Percentiles rank a stretch among this genome's conserved stretches.
phyloP scores from a whole-genome alignment of 306 rosid genomes.

The Trifolium dubium region DNA sequence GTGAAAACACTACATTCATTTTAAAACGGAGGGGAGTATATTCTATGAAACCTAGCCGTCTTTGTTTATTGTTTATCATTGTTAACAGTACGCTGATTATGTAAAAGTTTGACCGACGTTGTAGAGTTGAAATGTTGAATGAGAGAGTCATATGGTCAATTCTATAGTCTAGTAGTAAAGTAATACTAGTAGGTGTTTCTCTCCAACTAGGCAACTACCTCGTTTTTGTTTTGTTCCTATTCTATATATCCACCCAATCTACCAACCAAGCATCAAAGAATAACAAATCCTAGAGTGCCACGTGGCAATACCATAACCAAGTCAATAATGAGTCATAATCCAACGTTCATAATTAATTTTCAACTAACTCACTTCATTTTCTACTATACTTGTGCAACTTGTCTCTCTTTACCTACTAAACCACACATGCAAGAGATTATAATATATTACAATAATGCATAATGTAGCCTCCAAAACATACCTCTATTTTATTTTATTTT shows the following conservation, averaged over 20 bases:
- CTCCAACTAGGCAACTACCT: neutral
- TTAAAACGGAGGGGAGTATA: too few species aligned
- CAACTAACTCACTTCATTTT: conserved; percentile 51
- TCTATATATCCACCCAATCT: neutral
- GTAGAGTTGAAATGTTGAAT: neutral
- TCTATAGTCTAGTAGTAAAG: neutral
- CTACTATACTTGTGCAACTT: too few species aligned
- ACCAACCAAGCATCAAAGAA: neutral
- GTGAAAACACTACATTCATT: too few species aligned
- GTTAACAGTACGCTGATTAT: too few species aligned
- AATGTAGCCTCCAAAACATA: neutral
- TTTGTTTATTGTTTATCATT: too few species aligned
- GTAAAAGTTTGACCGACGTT: neutral
- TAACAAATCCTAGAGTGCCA: neutral
- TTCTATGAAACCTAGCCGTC: too few species aligned
- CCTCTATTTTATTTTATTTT: too few species aligned
- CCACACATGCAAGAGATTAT: too few species aligned
- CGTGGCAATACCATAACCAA: conserved; percentile 41
- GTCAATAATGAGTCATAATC: neutral
- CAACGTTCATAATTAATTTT: conserved; percentile 30
- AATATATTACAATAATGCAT: too few species aligned
- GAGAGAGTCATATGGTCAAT: neutral
- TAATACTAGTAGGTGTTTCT: neutral
- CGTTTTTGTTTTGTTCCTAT: neutral
- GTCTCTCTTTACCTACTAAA: too few species aligned